Evolutionary conservation across 148 eudicot species (phyloP).

Genomic region (Silene conica): DNA sequence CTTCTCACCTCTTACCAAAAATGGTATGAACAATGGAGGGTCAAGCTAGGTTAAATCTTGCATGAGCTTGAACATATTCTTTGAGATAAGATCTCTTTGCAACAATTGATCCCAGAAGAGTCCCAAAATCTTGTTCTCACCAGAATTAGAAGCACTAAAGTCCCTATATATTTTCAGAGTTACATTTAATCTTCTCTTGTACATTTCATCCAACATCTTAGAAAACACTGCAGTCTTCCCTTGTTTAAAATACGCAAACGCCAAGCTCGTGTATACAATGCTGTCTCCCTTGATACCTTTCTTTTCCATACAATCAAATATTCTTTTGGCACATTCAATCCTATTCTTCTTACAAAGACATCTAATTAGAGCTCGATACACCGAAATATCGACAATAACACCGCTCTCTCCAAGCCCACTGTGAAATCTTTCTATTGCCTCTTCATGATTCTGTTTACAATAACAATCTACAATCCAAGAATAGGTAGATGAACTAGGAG

Average conservation of each 20-base stretch:
- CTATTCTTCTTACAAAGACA: constrained; percentile 68
- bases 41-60: constrained; percentile 30
- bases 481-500: constrained; percentile 65
- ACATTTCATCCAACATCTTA: constrained; percentile 73
- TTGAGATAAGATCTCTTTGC: constrained; percentile 65
- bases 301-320: constrained; percentile 50
- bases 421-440: constrained; percentile 46
- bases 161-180: constrained; percentile 53
- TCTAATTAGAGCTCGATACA: constrained; percentile 77
- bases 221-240: constrained; percentile 46
- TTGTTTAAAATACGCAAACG: constrained; percentile 56
- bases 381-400: constrained; percentile 49
- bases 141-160: constrained; percentile 57
- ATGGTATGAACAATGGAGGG: neutral
- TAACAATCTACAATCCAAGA: constrained; percentile 83
- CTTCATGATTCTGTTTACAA: constrained; percentile 50
- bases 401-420: constrained; percentile 56
- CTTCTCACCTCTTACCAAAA: neutral
- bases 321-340: constrained; percentile 52
- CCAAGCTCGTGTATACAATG: constrained; percentile 58
- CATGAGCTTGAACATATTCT: constrained; percentile 31
- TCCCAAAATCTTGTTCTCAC: constrained; percentile 36
- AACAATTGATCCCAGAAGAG: constrained; percentile 63
- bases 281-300: constrained; percentile 78
- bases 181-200: constrained; percentile 57